A percentile compares a stretch with the other conserved stretches of the same genome.
Evolutionary conservation across 306 rosid genomes (phyloP).

Genomic region (Mimosa bimucronata): DNA sequence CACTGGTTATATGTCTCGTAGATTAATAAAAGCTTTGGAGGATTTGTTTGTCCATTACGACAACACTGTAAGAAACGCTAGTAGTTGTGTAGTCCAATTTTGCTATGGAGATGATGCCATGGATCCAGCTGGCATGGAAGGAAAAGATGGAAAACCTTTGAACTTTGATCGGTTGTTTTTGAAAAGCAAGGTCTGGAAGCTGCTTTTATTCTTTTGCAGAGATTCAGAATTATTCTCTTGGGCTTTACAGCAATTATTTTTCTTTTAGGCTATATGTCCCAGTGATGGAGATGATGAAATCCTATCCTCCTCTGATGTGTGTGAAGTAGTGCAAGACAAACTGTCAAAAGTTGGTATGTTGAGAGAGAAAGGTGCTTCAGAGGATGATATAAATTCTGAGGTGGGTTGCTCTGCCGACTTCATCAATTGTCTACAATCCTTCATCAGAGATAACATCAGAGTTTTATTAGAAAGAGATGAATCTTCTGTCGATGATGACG

Average conservation of each 20-base stretch:
- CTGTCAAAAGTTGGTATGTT: conserved; percentile 59
- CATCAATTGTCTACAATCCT: conserved; percentile 55
- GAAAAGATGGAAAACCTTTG: conserved; percentile 80
- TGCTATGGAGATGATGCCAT: conserved; percentile 94
- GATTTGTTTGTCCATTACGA: conserved; percentile 87
- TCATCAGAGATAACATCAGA: conserved; percentile 52
- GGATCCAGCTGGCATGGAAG: conserved; percentile 98
- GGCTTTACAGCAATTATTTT: neutral
- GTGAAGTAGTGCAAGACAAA: conserved; percentile 59
- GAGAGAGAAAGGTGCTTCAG: conserved; percentile 53
- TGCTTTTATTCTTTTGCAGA: conserved; percentile 24
- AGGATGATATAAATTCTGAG: conserved; percentile 56
- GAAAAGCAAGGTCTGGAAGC: conserved; percentile 71
- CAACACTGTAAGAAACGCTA: conserved; percentile 79
- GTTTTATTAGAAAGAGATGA: conserved; percentile 40
- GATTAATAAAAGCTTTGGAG: conserved; percentile 84
- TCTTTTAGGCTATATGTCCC: conserved; percentile 74
- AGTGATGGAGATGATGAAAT: conserved; percentile 47
- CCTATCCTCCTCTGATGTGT: conserved; percentile 66
- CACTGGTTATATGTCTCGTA: conserved; percentile 96
- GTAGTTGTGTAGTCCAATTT: conserved; percentile 79
- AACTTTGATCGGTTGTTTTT: conserved; percentile 76
- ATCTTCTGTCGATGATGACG: conserved; percentile 37
- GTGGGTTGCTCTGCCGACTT: conserved; percentile 65
- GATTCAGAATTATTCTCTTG: conserved; percentile 26